Conservation (phyloP, 2,329 filamentous ascomycete species). For the Exophiala viscosa region DNA sequence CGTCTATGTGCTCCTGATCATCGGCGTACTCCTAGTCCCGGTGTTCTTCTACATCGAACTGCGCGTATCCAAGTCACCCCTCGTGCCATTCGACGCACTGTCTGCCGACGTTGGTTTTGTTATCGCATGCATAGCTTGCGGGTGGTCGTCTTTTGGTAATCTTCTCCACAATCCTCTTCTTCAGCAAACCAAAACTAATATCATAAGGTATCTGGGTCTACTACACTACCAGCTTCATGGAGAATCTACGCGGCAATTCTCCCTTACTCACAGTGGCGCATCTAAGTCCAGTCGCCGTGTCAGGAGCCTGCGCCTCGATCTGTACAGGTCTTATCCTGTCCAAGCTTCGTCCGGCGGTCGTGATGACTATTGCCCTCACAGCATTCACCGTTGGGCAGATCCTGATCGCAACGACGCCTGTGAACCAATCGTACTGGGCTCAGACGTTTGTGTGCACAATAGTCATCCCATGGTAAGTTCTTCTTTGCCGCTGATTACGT, state of each 20-base stretch:
- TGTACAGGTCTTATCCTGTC: conserved; percentile 18
- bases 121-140: not conserved
- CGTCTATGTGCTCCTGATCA: conserved; percentile 55
- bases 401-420: conserved; percentile 20
- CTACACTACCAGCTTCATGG: conserved; percentile 24
- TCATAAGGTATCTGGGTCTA: conserved; percentile 39
- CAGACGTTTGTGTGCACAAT: conserved; percentile 57
- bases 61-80: conserved; percentile 45
- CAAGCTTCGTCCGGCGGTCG: conserved; percentile 12
- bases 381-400: conserved; percentile 17
- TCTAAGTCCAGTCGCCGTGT: conserved; percentile 30
- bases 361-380: conserved; percentile 21
- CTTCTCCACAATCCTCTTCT: conserved; percentile 24
- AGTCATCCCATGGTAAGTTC: conserved; percentile 47
- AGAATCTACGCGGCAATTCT: conserved; percentile 27
- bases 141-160: not conserved
- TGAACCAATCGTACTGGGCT: conserved; percentile 55
- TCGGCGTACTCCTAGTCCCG: conserved; percentile 53
- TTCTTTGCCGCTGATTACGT: conserved; percentile 49
- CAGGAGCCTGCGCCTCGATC: conserved; percentile 33
- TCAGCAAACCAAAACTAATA: conserved; percentile 53
- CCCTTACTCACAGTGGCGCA: conserved; percentile 33
- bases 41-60: conserved; percentile 55
- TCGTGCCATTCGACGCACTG: conserved; percentile 51
- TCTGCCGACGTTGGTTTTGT: not conserved